A percentile compares a stretch with the other conserved stretches of the same genome.
Conservation (phyloP, 768 basidiomycete genomes). For the Calocybe gangraenosa region DNA sequence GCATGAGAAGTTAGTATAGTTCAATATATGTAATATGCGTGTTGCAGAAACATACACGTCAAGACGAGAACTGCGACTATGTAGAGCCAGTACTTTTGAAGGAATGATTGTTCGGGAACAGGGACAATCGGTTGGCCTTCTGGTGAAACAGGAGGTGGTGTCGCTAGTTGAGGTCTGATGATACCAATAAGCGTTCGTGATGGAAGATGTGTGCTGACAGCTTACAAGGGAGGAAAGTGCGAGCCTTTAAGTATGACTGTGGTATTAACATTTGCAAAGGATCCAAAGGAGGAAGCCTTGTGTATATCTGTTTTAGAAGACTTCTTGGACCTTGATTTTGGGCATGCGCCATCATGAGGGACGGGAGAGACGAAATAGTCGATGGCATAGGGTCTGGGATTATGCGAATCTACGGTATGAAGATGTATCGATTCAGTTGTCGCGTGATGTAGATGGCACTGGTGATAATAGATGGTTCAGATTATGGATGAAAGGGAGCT, state of each 20-base stretch:
- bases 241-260: conserved; percentile 45
- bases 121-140: conserved; percentile 63
- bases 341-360: conserved; percentile 69
- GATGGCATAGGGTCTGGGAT: conserved; percentile 52
- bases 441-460: conserved; percentile 67
- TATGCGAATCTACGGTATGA: conserved; percentile 39
- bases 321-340: conserved; percentile 25
- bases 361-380: conserved; percentile 71
- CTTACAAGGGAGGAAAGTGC: conserved; percentile 55
- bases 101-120: conserved; percentile 67
- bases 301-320: conserved; percentile 5
- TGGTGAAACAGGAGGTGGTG: conserved; percentile 61
- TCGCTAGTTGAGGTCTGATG: conserved; percentile 60
- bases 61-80: conserved; percentile 55
- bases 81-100: conserved; percentile 93
- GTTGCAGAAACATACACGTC: conserved; percentile 51
- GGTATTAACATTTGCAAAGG: conserved; percentile 41
- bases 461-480: conserved; percentile 3
- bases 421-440: conserved; percentile 55
- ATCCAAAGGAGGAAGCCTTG: conserved; percentile 23
- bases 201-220: conserved; percentile 8
- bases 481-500: conserved; percentile 7
- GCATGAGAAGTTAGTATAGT: background rate
- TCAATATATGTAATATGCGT: background rate
- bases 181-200: background rate